Evolutionary conservation across 257 asterid species (phyloP), one percentile per base, ranked within the genome.

Genomic region (Ligustrum vulgare): DNA sequence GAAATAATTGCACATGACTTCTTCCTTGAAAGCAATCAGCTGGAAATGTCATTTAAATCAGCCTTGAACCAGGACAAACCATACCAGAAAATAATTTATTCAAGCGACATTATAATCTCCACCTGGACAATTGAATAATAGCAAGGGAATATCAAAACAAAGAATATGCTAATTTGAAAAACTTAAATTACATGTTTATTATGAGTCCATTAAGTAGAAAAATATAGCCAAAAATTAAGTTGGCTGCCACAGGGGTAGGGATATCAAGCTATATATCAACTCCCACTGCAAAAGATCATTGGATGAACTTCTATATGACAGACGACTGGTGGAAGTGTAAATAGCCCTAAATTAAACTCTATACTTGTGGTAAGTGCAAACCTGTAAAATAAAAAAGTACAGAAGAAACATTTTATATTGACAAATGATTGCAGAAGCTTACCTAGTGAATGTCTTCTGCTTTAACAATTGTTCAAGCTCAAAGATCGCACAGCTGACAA

Each of bases 391-490:
- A 11, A 34, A 32, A 49, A 68, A 25, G 58, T 12, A 18, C 34
- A 35, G 60, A 37, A 8, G 39, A 34, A 13, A 47, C 51, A 39
- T 39, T 16, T 16, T 41, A 58, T 51, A 41, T 56, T 37, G 73
- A 51, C 54, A 81, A 72, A 62, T 74, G 7, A 20, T 2, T 65
- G 63, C 58, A 33, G 64, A 77, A 81, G 65, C 67, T 81, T 72
- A 90, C 98, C 91, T 89, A 67, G 89, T 86, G 78, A 94, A 94
- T 18, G 87, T 87, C 80, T 88, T 90, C 76, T 85, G 91, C 87
- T 83, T 90, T 82, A 94, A 81, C 83, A 88, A 80, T 63, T 87
- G 87, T 84, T 92, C 98, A 72, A 94, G 92, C 81, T 87, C 97
- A 68, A 88, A 80, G 63, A 94, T 72, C 33, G 78, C 81, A 78